Percentiles rank a stretch among this genome's conserved stretches.
These are phyloP conservation scores for Penicillium subrubescens DNA, from an alignment of 495 filamentous ascomycete genomes.

Conservation along the genomic window DNA sequence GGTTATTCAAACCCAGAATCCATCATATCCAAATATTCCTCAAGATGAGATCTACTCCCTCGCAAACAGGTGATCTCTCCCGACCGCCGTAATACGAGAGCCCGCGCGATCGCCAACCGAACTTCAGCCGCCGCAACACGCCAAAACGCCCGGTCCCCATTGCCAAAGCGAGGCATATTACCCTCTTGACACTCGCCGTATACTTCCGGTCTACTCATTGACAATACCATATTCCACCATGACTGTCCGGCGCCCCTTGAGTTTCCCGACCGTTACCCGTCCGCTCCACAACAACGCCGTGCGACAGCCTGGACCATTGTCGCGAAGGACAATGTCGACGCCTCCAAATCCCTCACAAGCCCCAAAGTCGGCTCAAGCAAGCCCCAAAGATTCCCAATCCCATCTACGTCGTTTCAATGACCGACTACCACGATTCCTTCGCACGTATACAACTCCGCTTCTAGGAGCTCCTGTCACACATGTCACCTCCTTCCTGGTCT, in stretches of 20 bases:
- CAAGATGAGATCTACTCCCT: not conserved
- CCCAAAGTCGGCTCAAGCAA: constrained; percentile 14
- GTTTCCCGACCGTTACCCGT: constrained; percentile 16
- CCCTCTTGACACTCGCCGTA: constrained; percentile 11
- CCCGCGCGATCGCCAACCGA: constrained; percentile 8
- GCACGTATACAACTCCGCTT: constrained; percentile 65
- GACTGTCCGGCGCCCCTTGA: constrained; percentile 15
- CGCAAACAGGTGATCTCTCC: not conserved
- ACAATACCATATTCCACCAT: constrained; percentile 1
- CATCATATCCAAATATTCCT: not conserved
- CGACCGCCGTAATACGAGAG: not conserved
- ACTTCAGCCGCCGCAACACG: not conserved
- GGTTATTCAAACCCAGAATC: not conserved
- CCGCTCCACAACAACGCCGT: constrained; percentile 16
- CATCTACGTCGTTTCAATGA: constrained; percentile 62
- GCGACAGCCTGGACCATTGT: constrained; percentile 13
- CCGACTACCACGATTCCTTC: constrained; percentile 61
- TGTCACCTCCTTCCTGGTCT: constrained; percentile 79
- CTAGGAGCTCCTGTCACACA: constrained; percentile 77
- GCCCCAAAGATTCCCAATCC: constrained; percentile 39
- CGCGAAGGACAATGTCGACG: constrained; percentile 30
- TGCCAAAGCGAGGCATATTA: constrained; percentile 17
- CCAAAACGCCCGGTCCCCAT: not conserved
- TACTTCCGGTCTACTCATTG: not conserved
- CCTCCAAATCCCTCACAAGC: constrained; percentile 22